phyloP scores from a whole-genome alignment of 2,329 filamentous ascomycete species.

The Aschersonia sp. region DNA sequence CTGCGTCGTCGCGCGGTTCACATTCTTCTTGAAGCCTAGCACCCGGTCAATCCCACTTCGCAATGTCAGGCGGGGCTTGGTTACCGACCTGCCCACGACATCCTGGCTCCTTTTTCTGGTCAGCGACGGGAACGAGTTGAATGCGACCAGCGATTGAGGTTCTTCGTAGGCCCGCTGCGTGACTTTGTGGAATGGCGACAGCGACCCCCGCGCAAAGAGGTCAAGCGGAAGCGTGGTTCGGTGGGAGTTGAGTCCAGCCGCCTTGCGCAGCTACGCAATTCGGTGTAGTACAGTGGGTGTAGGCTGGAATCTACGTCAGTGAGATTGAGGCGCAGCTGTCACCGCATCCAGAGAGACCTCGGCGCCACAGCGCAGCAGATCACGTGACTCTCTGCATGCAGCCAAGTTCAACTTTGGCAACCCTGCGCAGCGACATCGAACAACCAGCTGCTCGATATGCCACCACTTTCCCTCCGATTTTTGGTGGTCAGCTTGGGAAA shows the following conservation, averaged over 20 bases:
- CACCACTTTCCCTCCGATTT: slow-evolving; percentile 35
- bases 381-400: neutral
- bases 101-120: slow-evolving; percentile 19
- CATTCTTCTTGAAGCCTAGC: slow-evolving; percentile 62
- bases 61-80: slow-evolving; percentile 11
- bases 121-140: neutral
- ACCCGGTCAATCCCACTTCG: slow-evolving; percentile 16
- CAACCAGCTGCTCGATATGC: neutral
- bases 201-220: neutral
- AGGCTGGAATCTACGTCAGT: slow-evolving; percentile 9
- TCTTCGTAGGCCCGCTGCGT: too few relatives aligned
- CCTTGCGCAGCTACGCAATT: slow-evolving; percentile 17
- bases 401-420: neutral
- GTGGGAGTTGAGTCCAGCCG: slow-evolving; percentile 4
- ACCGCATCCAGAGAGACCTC: neutral
- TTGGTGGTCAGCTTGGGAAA: slow-evolving; percentile 85
- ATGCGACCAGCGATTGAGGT: neutral
- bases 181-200: too few relatives aligned
- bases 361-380: neutral
- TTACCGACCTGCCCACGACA: slow-evolving; percentile 56
- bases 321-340: slow-evolving; percentile 4
- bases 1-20: slow-evolving; percentile 97
- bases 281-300: neutral
- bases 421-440: too few relatives aligned
- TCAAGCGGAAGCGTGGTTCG: neutral